Base-by-base conservation (phyloP, 495 filamentous ascomycete genomes). In the Penicillium antarcticum region DNA sequence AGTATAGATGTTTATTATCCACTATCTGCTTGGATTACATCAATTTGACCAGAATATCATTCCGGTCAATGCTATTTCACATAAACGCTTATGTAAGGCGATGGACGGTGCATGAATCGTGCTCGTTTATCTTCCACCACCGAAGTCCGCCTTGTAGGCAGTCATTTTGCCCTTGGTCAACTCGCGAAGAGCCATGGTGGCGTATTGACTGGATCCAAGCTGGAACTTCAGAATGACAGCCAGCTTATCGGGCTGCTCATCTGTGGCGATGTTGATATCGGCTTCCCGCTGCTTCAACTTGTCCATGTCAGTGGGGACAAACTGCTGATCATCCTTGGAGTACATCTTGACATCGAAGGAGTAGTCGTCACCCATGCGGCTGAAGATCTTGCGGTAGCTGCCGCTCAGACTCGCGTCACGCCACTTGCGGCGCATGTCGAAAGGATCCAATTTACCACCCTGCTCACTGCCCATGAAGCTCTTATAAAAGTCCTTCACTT, bases 141-240 rank as follows among this genome's bases (percentile, higher is more conserved):
- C 72, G 59, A 79, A 84, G 40, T 90, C 87, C 5, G 86, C 81
- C 66, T 87, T 81, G 61, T 80, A 89, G 0, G 77, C 71, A 54
- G 68, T 72, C 4, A 84, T 76, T 32, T 79, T 82, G 2, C 86
- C 86, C 63, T 83, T 87, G 75, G 84, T 86, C 60, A 98, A 71
- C 75, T 98, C 94, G 36, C 94, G 78, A 54, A 98, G 74, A 8
- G 90, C 94, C 79, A 98, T 87, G 2, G 95, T 98, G 0, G 94
- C 94, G 63, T 97, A 98, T 65, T 92, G 89, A 66, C 90, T 92
- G 1, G 83, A 81, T 18, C 85, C 86, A 16, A 98, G 75, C 64
- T 92, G 84, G 67, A 98, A 84, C 66, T 87, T 95, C 47, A 97
- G 62, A 11, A 96, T 77, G 2, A 95, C 85, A 9, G 90, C 92